Percentiles rank a stretch among this genome's conserved stretches.
Conservation (phyloP, 139 green algal species). For the Trebouxia sp. region DNA sequence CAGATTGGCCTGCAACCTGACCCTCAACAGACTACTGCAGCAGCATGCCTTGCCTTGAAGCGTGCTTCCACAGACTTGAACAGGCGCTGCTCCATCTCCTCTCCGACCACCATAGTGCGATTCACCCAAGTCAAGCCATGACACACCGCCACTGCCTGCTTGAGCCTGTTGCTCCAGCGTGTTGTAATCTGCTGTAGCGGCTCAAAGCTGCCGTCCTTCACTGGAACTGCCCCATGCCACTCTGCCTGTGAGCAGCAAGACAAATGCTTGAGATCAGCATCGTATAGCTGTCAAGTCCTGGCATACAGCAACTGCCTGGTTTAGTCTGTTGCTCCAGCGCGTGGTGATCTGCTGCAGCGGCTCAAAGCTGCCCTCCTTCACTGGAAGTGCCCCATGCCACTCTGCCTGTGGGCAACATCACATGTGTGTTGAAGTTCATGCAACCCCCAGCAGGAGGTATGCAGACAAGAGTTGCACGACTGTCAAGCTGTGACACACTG, state of each 20-base stretch:
- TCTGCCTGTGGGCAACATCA: too few species aligned
- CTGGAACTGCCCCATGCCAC: background rate
- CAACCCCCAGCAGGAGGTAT: too few species aligned
- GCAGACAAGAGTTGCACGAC: too few species aligned
- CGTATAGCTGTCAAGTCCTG: background rate
- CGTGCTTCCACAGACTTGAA: background rate
- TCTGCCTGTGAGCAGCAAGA: background rate
- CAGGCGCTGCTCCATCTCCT: background rate
- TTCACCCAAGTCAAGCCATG: background rate
- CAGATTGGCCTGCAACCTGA: too few species aligned
- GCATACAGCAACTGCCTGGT: background rate
- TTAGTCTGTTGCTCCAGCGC: background rate
- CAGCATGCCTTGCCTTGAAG: constrained; percentile 4
- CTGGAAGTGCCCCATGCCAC: background rate
- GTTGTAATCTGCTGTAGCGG: background rate
- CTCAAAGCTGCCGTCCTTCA: background rate
- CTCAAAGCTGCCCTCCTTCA: background rate
- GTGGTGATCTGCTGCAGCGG: background rate
- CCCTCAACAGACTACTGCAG: too few species aligned
- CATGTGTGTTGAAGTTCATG: too few species aligned
- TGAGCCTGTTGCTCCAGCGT: background rate
- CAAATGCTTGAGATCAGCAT: background rate
- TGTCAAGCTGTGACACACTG: background rate
- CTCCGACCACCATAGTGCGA: background rate
- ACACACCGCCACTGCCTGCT: background rate